Evolutionary conservation across 2,329 filamentous ascomycete species (phyloP), one percentile per base, ranked within the genome.

Genomic region (Daldinia sp.): DNA sequence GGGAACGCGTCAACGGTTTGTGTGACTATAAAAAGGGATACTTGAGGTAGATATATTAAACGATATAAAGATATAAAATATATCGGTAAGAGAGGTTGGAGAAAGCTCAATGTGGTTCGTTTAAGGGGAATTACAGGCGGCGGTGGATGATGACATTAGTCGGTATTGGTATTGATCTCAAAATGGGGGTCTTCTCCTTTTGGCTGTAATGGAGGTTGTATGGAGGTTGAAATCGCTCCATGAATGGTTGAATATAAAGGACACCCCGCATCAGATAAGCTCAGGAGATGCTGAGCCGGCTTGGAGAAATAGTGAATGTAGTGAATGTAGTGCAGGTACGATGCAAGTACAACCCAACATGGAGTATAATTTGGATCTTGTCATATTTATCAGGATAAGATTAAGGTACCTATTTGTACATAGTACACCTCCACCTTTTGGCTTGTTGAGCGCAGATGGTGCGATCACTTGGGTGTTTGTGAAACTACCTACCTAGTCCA

Each of bases 191-290:
- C 41, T 58, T 34, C 54, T 63, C 50, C 23, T 47, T 65, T 50
- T 50, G 45, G 48, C 41, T 52, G 43, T 49, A 48, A 34, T 13
- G 17, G 23, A 52, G 45, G 48, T 35, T 52, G 43, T 49, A 48
- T 39, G 17, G 17, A 30, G 55, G 55, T 67, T 59, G 59, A 58
- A 65, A 53, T 39, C 49, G 34, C 17, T 30, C 27, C 29, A 8
- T 53, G 49, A 61, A 61, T 63, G 62, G 59, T 50, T 63, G 50
- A 63, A 68, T 59, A 54, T 59, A 54, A 53, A 49, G 43, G 29
- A 43, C 43, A 65, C 65, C 65, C 65, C 65, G 65, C 62, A 68
- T 68, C 56, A 68, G 65, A 68, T 68, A 68, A 65, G 59, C 58
- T 61, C 39, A 58, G 57, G 60, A 59, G 39, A 37, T 56, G 50